Evolutionary conservation across 352 stramenopile genomes (phyloP), one percentile per base, ranked within the genome.

Genomic region (Globisporangium emineosum): DNA sequence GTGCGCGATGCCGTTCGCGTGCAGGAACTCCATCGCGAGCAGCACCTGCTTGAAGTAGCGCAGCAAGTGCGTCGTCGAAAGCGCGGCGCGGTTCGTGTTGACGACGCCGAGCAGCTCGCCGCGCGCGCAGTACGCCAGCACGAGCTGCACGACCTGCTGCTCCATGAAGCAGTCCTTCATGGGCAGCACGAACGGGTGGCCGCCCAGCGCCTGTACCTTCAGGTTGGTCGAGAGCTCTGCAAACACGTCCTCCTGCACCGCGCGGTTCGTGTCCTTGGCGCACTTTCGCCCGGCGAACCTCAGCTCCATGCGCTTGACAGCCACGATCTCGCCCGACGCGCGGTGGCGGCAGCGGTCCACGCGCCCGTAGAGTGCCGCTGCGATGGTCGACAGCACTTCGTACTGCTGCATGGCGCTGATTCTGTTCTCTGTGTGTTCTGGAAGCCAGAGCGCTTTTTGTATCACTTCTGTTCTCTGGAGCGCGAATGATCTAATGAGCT

Each of bases 291-390:
- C 76, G 1, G 82, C 83, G 40, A 70, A 79, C 23, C 55, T 64
- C 30, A 92, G 72, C 51, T 93, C 83, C 73, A 95, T 86, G 72
- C 79, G 83, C 77, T 95, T 95, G 67, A 92, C 72, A 21, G 85
- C 86, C 59, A 91, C 82, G 55, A 75, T 64, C 53, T 91, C 79
- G 50, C 75, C 71, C 8, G 79, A 80, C 19, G 37, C 57, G 21
- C 70, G 51, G 66, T 93, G 71, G 21, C 76, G 76, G 68, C 80
- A 89, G 64, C 84, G 81, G 23, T 86, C 69, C 51, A 95, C 83
- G 62, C 76, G 68, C 23, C 86, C 86, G 58, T 89, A 95, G 30
- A 95, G 78, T 61, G 86, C 84, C 1, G 76, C 70, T 32, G 82
- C 82, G 50, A 95, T 74, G 62, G 71, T 81, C 62, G 77, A 73